phyloP scores from a whole-genome alignment of 371 early-diverging fungal genomes.

The Syncephalastrum sp. region DNA sequence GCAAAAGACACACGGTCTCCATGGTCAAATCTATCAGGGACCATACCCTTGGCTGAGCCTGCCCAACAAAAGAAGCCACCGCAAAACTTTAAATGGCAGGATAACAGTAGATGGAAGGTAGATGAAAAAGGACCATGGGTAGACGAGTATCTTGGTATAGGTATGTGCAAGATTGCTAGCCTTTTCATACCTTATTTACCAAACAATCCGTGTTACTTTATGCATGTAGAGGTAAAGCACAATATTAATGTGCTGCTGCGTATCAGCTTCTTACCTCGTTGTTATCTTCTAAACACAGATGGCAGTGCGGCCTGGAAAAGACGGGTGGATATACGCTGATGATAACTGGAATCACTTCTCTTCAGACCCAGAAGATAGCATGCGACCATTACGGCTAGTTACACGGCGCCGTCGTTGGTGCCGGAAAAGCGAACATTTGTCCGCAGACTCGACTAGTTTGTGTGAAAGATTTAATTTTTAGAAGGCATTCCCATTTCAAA shows the following conservation, averaged over 20 bases:
- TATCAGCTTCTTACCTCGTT: not conserved
- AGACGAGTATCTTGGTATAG: conserved; percentile 31
- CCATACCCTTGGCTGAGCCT: conserved; percentile 11
- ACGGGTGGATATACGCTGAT: conserved; percentile 31
- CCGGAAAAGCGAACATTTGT: conserved; percentile 1
- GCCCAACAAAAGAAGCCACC: conserved; percentile 23
- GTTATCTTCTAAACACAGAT: not conserved
- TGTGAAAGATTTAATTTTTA: no score
- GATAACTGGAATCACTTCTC: conserved; percentile 17
- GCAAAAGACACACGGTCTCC: conserved; percentile 9
- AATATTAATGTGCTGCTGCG: no score
- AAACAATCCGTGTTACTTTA: not conserved
- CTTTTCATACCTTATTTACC: not conserved
- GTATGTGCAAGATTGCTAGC: conserved; percentile 9
- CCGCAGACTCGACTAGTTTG: no score
- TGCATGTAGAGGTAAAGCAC: conserved; percentile 6
- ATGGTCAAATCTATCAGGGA: conserved; percentile 36
- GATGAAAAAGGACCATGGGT: conserved; percentile 40
- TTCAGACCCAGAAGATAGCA: not conserved
- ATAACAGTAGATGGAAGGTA: conserved; percentile 30
- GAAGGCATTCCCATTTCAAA: no score
- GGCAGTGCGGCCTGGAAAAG: conserved; percentile 20
- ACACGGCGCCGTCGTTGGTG: conserved; percentile 23
- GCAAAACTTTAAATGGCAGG: conserved; percentile 34
- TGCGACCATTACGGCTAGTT: not conserved